Base-by-base conservation (phyloP, 2,329 filamentous ascomycete genomes). In the Talaromyces rugulosus region DNA sequence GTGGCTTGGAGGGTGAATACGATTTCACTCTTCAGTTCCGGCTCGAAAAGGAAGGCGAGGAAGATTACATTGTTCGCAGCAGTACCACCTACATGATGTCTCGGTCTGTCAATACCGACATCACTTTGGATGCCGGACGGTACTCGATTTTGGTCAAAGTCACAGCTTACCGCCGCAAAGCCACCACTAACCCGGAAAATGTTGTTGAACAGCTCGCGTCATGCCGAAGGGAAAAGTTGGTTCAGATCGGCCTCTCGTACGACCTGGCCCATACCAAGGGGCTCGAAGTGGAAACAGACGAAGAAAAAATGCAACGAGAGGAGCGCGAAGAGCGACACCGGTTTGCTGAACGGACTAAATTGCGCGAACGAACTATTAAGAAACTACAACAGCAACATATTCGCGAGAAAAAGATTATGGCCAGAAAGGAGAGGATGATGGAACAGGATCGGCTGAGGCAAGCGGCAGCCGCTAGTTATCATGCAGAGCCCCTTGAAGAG, bases 111-210 rank as follows among this genome's bases (percentile, higher is more conserved):
- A 92, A 89, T 57, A 87, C 90, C 1, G 91, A 95, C 72, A 81
- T 95, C 8, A 82, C 88, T 40, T 84, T 96, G 30, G 86, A 90
- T 23, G 83, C 88, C 0, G 91, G 91, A 11, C 86, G 84, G 51
- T 96, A 96, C 74, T 86, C 85, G 6, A 85, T 96, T 4, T 81
- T 91, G 27, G 83, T 94, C 73, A 92, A 90, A 71, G 83, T 95
- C 62, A 87, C 87, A 7, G 89, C 89, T 1, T 83, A 82, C 18
- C 84, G 88, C n/a, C 69, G 76, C 9, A 69, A 74, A 4, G 72
- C 81, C 30, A 76, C 82, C 8, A 75, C 78, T 0, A 80, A 83
- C 0, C 83, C 89, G 16, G 88, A 92, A 65, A 83, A 91, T 42
- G 86, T 89, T 1, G 85, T 94, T 28, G 83, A 85, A 56, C 79